A percentile compares a stretch with the other conserved stretches of the same genome.
Evolutionary conservation across 2,329 filamentous ascomycete genomes (phyloP).

Genomic region (Rhynchosporium graminicola): DNA sequence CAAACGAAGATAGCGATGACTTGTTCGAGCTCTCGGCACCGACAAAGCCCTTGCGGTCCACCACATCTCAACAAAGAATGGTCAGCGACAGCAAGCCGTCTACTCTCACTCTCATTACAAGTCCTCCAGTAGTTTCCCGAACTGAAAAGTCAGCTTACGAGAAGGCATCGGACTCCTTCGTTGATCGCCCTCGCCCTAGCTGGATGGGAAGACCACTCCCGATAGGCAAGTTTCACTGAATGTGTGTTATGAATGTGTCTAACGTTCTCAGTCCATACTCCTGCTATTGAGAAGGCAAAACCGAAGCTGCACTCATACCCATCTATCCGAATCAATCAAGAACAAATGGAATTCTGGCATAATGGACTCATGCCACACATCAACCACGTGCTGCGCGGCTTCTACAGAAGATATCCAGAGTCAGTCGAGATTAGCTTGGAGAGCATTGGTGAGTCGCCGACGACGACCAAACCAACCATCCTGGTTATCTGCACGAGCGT

Average conservation of each 20-base stretch:
- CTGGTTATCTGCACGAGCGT: constrained; percentile 77
- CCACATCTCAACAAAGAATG: constrained; percentile 28
- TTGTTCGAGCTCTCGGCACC: constrained; percentile 36
- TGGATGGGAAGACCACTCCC: constrained; percentile 32
- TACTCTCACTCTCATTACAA: constrained; percentile 21
- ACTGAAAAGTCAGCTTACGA: constrained; percentile 33
- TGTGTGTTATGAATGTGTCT: constrained; percentile 15
- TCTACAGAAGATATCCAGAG: constrained; percentile 72
- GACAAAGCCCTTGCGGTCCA: constrained; percentile 26
- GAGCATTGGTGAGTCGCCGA: constrained; percentile 68
- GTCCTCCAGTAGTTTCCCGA: constrained; percentile 22
- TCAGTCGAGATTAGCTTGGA: constrained; percentile 78
- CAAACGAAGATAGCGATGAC: constrained; percentile 53
- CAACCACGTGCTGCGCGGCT: constrained; percentile 68
- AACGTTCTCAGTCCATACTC: constrained; percentile 26
- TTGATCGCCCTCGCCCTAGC: constrained; percentile 24
- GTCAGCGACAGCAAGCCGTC: constrained; percentile 28
- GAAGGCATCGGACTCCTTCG: constrained; percentile 22
- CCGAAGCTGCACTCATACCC: constrained; percentile 59
- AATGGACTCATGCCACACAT: constrained; percentile 70
- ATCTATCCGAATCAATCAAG: constrained; percentile 57
- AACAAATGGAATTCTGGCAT: constrained; percentile 72
- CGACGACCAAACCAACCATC: constrained; percentile 69
- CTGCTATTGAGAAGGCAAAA: constrained; percentile 32
- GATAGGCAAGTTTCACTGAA: constrained; percentile 19